Percentiles rank a stretch among this genome's conserved stretches.
phyloP scores from a whole-genome alignment of 2,329 filamentous ascomycete genomes.

The Trichoderma pleuroti region DNA sequence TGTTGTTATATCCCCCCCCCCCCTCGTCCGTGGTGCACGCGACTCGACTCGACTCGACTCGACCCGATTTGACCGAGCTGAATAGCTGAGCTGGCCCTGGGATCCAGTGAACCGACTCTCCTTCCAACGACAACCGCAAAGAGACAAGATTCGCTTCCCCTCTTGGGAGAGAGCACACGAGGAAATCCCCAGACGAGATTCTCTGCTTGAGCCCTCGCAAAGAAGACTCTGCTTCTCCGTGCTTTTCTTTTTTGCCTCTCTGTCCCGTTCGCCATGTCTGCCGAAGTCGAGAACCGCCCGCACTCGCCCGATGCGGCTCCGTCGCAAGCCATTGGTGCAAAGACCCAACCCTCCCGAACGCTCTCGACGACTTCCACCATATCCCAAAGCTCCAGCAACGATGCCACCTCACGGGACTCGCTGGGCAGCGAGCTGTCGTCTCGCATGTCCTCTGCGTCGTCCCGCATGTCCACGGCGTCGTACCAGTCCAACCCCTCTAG shows the following conservation, averaged over 20 bases:
- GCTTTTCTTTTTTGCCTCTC: not conserved
- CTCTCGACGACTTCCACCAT: slow-evolving; percentile 61
- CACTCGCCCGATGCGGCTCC: slow-evolving; percentile 60
- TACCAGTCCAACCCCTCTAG: slow-evolving; percentile 47
- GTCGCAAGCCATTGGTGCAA: slow-evolving; percentile 58
- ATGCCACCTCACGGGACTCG: slow-evolving; percentile 50
- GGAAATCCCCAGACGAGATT: not conserved
- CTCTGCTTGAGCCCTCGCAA: not conserved
- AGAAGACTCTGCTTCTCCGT: not conserved
- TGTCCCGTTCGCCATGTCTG: slow-evolving; percentile 30
- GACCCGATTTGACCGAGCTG: slow-evolving; percentile 1
- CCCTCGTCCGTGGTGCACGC: slow-evolving; percentile 8
- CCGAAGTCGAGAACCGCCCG: slow-evolving; percentile 31
- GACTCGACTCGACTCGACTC: not conserved
- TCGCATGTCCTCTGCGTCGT: slow-evolving; percentile 57
- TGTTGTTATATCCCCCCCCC: not conserved
- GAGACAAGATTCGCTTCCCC: slow-evolving; percentile 4
- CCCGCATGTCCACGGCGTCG: slow-evolving; percentile 62
- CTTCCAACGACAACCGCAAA: not conserved
- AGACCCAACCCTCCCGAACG: slow-evolving; percentile 58
- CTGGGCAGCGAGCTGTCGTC: slow-evolving; percentile 51
- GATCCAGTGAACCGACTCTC: not conserved
- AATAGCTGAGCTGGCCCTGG: not conserved
- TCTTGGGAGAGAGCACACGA: not conserved
- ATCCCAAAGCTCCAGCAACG: slow-evolving; percentile 53